Base-by-base conservation (phyloP, 192 early-diverging fungal species). In the Funneliformis mosseae region DNA sequence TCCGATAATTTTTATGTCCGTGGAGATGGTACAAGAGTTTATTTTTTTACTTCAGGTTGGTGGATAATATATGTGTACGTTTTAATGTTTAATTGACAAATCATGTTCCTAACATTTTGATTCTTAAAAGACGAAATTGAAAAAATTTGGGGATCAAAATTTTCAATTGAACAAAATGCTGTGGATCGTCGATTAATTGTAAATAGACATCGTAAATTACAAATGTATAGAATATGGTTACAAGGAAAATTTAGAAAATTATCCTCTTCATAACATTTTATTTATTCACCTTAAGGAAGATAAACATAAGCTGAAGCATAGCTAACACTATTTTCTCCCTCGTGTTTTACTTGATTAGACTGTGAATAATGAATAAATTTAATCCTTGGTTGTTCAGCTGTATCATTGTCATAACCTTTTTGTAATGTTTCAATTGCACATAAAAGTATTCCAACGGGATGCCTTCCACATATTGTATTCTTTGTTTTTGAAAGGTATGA, bases 181-280 rank as follows among this genome's bases (percentile, higher is more conserved):
- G 91, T 97, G 0, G 98, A 99, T 79, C 87, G 95, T 45, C 86
- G 98, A 33, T 84, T 99, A 82, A 87, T 99, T 21, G 96, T 99
- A 62, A 99, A 99, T 85, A 89, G 98, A 60, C 83, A 90, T 78
- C 83, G 91, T 59, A 93, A 98, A 87, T 85, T 98, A 42, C 98
- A 97, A 82, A 99, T 99, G 98, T 97, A 97, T 85, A 88, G 98
- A 5, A 90, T 94, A 9, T 99, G 98, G 98, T 83, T 99, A 33
- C 98, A 99, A 85, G 96, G 93, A 42, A 99, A 99, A 88, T 97
- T 98, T 85, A 86, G 93, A 70, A 98, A 96, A 78, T 33, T 33
- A 16, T 14, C 25, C 64, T 7, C 21, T 18, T 27, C 33, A 38
- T 67, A 38, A 67, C 4, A 16, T 33, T 67, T 67, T 67, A 55